These are phyloP conservation scores for Verbascum thapsus DNA, from an alignment of 257 asterid genomes.

Conservation along the genomic window DNA sequence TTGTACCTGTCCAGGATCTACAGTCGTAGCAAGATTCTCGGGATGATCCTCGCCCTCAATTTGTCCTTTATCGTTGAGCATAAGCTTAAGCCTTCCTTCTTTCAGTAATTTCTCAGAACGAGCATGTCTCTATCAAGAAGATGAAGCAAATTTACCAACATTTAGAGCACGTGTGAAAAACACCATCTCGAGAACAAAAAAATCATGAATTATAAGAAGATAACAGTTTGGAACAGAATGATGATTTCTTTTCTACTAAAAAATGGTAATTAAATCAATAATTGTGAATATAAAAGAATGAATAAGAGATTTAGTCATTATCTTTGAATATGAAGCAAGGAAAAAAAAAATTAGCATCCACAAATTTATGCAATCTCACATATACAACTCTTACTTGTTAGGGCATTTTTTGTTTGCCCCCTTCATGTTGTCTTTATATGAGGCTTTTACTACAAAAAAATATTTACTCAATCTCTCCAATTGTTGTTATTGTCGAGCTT, in stretches of 20 bases:
- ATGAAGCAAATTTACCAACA: conserved; percentile 18
- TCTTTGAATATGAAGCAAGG: neutral
- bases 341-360: neutral
- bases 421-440: too few species aligned
- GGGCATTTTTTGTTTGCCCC: too few species aligned
- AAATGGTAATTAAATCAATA: too few species aligned
- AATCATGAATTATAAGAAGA: conserved; percentile 2
- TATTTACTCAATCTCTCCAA: too few species aligned
- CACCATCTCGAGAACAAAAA: neutral
- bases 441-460: too few species aligned
- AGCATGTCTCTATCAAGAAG: conserved; percentile 70
- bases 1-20: conserved; percentile 49
- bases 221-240: neutral
- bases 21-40: conserved; percentile 31
- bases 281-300: neutral
- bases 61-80: conserved; percentile 61
- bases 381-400: too few species aligned
- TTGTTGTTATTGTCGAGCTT: too few species aligned
- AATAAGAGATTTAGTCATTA: neutral
- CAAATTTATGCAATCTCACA: too few species aligned
- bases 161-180: neutral
- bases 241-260: neutral
- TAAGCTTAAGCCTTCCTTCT: conserved; percentile 91
- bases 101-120: conserved; percentile 75
- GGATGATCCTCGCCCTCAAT: conserved; percentile 51